A percentile compares a stretch with the other conserved stretches of the same genome.
Conservation (phyloP, 73 alveolate genomes). For the Paramecium biaurelia region DNA sequence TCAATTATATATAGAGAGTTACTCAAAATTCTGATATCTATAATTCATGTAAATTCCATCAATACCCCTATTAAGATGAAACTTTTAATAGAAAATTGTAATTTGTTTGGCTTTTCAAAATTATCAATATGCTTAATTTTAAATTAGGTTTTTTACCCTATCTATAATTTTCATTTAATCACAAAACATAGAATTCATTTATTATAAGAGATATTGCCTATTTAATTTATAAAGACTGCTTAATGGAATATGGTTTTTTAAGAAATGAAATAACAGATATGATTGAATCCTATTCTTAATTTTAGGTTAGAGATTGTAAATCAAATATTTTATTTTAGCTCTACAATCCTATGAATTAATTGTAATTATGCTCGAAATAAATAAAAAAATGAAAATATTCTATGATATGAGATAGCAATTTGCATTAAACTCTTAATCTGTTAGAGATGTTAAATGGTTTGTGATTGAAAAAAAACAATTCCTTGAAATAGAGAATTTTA, state of each 20-base stretch:
- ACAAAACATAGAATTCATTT: background rate
- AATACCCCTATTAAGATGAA: slow-evolving; percentile 33
- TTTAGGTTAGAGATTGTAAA: background rate
- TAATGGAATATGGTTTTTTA: background rate
- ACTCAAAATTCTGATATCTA: background rate
- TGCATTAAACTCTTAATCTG: slow-evolving; percentile 32
- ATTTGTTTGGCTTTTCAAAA: slow-evolving; percentile 33
- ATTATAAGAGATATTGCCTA: slow-evolving; percentile 30
- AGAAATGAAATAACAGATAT: slow-evolving; percentile 26
- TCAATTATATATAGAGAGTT: slow-evolving; percentile 33
- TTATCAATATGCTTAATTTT: background rate
- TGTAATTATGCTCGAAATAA: background rate
- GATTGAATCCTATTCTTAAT: slow-evolving; percentile 4
- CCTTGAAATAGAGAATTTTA: background rate
- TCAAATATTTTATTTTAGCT: background rate
- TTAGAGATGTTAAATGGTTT: slow-evolving; percentile 26
- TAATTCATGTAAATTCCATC: slow-evolving; percentile 2
- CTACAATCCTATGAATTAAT: background rate
- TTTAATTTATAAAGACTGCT: slow-evolving; percentile 19
- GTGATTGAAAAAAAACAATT: background rate
- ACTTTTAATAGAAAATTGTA: background rate
- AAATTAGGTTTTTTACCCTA: background rate
- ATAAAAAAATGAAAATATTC: background rate
- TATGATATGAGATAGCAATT: background rate
- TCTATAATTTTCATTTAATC: background rate